These are phyloP conservation scores for Penicillium griseofulvum DNA, from an alignment of 2,329 filamentous ascomycete genomes.

Conservation along the genomic window DNA sequence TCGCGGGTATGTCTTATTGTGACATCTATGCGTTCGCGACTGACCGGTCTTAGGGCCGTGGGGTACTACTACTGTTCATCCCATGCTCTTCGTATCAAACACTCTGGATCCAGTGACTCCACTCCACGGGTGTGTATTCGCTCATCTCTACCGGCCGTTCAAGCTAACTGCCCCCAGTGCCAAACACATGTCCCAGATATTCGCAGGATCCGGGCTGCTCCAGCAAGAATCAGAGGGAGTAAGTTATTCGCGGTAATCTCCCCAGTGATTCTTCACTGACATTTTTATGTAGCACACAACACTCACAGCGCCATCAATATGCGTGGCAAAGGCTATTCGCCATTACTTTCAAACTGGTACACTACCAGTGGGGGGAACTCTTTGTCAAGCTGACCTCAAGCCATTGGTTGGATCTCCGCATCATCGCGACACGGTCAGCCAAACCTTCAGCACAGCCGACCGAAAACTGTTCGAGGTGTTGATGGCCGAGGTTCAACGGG, in stretches of 20 bases:
- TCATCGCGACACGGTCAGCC: not conserved
- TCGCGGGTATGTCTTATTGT: conserved; percentile 28
- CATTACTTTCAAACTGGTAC: conserved; percentile 44
- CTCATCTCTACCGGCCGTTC: not conserved
- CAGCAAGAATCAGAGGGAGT: conserved; percentile 46
- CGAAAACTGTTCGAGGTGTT: conserved; percentile 16
- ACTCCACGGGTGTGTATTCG: conserved; percentile 34
- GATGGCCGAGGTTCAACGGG: conserved; percentile 15
- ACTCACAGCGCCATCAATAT: conserved; percentile 36
- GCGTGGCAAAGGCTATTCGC: conserved; percentile 36
- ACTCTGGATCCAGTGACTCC: conserved; percentile 61
- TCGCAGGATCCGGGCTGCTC: conserved; percentile 47
- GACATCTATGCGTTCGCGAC: not conserved
- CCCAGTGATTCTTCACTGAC: not conserved
- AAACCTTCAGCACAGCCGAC: conserved; percentile 12
- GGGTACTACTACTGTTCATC: conserved; percentile 44
- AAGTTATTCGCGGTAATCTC: conserved; percentile 22
- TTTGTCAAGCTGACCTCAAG: conserved; percentile 40
- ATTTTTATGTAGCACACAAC: conserved; percentile 31
- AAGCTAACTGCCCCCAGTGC: conserved; percentile 19
- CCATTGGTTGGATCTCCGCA: conserved; percentile 27
- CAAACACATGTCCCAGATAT: conserved; percentile 38
- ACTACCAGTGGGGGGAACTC: conserved; percentile 34
- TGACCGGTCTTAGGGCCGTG: conserved; percentile 22
- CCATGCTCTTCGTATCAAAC: conserved; percentile 58